Evolutionary conservation across 2,329 filamentous ascomycete genomes (phyloP), one percentile per base, ranked within the genome.

Genomic region (Xylaria sp.): DNA sequence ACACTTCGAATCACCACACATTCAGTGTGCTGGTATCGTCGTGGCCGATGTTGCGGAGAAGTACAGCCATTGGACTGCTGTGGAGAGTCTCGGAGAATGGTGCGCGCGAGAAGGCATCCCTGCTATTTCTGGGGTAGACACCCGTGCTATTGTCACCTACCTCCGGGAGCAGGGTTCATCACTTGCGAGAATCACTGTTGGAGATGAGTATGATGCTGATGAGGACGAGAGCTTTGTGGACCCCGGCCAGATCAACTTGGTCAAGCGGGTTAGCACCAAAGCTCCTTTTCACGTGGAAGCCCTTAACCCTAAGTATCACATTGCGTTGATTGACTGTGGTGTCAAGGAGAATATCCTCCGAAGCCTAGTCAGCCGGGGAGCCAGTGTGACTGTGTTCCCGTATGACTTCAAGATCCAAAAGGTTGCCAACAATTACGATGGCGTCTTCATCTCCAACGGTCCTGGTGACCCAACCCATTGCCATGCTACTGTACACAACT

Each of bases 311-410:
- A 89, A 91, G 76, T 90, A 93, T 79, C 96, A 99, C 83, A 89
- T 99, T 73, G 96, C 95, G 66, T 87, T 99, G 73, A 91, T 99
- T 78, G 96, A 99, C 83, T 99, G 96, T 77, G 96, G 96, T 85
- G 96, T 98, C 73, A 99, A 99, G 88, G 96, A 99, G 88, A 99
- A 99, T 85, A 99, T 99, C 76, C 90, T 99, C 67, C 93, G 96
- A 77, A 96, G 92, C 79, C 86, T 99, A 67, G 94, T 98, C 77
- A 90, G 88, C 81, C 94, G 96, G 71, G 96, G 96, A 68, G 93
- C 94, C 61, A 94, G 92, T 70, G 92, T 97, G 71, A 98, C 96
- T 45, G 92, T 93, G 75, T 96, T 99, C 85, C 96, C 96, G 66
- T 97, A 92, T 82, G 90, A 98, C 84, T 98, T 96, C 84, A 95